Base-by-base conservation (phyloP, 495 filamentous ascomycete species). In the Aspergillus asperescens region DNA sequence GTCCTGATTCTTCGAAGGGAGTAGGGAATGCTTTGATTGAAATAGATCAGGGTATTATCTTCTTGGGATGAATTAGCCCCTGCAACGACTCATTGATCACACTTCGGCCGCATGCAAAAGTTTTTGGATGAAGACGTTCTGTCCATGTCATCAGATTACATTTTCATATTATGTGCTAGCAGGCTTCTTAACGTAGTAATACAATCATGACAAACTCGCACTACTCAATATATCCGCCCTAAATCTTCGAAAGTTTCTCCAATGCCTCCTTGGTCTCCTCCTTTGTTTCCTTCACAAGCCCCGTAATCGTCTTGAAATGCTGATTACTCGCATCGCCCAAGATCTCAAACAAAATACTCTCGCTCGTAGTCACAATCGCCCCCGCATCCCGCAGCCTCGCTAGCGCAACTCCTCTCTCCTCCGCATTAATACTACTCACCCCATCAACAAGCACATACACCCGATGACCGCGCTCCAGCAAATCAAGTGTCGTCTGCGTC, bases 371-470 rank as follows among this genome's bases (percentile, higher is more conserved):
- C 13, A 98, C 79, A 10, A 82, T 71, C 29, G 83, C 92, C 0
- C 92, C 92, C 34, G 83, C 90, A 59, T 75, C 75, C 60, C 87
- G 68, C 68, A 98, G 62, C 55, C 93, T 62, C 27, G 75, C 81
- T 29, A 98, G 71, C 55, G 93, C 92, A 60, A 96, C 71, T 1
- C 77, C 79, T 25, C 92, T 74, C 72, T 98, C 93, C 63, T 87
- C 83, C 18, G 72, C 66, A 69, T 96, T 93, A 60, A 87, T 85
- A 68, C 85, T 90, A 56, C 84, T 89, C 20, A 96, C 90, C 27
- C 83, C 93, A 70, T 98, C 93, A n/a, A 90, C 88, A 7, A 96
- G 68, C 4, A 97, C 71, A 61, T 95, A 96, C 7, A 97, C 91
- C 38, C 78, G 70, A 67, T 96, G 88, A 0, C 88, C 89, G 1